Percentiles rank a stretch among this genome's conserved stretches.
Evolutionary conservation across 2,329 filamentous ascomycete species (phyloP).

Genomic region (Claviceps sp.): DNA sequence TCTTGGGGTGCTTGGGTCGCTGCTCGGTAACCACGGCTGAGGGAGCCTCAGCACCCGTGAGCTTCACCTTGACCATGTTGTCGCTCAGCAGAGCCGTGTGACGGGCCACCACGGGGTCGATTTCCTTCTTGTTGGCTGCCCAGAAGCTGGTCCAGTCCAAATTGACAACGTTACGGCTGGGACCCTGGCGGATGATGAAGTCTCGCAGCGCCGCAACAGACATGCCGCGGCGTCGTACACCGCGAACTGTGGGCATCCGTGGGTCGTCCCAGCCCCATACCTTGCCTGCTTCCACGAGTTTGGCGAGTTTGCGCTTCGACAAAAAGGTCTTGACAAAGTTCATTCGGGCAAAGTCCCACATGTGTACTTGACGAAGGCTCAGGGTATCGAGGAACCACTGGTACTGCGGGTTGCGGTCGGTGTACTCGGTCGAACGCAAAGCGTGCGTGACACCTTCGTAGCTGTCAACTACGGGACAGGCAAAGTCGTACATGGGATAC

Average conservation of each 20-base stretch:
- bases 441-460: conserved; percentile 76
- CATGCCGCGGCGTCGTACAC: conserved; percentile 65
- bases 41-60: conserved; percentile 56
- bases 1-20: conserved; percentile 82
- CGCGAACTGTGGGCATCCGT: conserved; percentile 73
- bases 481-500: conserved; percentile 80
- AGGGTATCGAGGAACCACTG: conserved; percentile 72
- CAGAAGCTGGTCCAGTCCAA: conserved; percentile 72
- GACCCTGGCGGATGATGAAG: conserved; percentile 75
- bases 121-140: conserved; percentile 68
- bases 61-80: conserved; percentile 54
- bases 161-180: conserved; percentile 69
- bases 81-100: conserved; percentile 61
- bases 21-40: conserved; percentile 52
- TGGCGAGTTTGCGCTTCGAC: conserved; percentile 76
- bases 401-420: conserved; percentile 75
- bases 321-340: conserved; percentile 75
- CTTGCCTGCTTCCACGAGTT: conserved; percentile 61
- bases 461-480: conserved; percentile 68
- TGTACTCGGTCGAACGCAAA: conserved; percentile 74
- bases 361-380: conserved; percentile 61
- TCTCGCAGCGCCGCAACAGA: conserved; percentile 67
- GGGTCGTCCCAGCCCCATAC: conserved; percentile 83
- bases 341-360: conserved; percentile 77
- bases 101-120: conserved; percentile 62